Evolutionary conservation across 1,139 yeast species (phyloP).

Genomic region (Yamadazyma kanchanaburiensis): DNA sequence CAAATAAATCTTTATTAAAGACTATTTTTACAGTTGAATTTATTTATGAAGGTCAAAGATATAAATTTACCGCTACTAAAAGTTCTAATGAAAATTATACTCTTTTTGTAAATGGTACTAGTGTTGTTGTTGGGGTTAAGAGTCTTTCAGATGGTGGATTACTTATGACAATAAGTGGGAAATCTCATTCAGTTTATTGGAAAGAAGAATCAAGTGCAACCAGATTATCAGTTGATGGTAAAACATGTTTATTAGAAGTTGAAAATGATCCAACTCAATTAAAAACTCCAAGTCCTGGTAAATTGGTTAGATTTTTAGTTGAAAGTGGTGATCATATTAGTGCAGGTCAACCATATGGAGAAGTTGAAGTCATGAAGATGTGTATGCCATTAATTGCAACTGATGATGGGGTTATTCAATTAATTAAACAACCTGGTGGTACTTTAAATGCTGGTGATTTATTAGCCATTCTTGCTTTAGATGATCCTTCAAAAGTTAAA

Average conservation of each 20-base stretch:
- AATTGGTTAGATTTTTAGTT: constrained; percentile 86
- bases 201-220: constrained; percentile 96
- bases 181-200: constrained; percentile 94
- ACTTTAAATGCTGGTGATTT: constrained; percentile 96
- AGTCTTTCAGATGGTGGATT: constrained; percentile 93
- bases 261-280: constrained; percentile 98
- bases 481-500: constrained; percentile 95
- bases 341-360: constrained; percentile 95
- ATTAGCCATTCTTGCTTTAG: constrained; percentile 87
- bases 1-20: constrained; percentile 71
- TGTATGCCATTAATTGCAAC: constrained; percentile 89
- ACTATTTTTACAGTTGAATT: constrained; percentile 92
- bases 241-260: constrained; percentile 87
- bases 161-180: constrained; percentile 83
- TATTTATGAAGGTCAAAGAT: constrained; percentile 89
- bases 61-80: constrained; percentile 92
- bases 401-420: constrained; percentile 90
- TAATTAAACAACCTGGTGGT: constrained; percentile 97
- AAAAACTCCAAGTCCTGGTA: constrained; percentile 98
- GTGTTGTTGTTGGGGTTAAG: constrained; percentile 83
- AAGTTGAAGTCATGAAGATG: constrained; percentile 99
- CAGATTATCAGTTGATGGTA: constrained; percentile 91
- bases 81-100: constrained; percentile 84
- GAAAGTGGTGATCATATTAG: constrained; percentile 92
- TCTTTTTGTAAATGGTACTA: constrained; percentile 88